phyloP scores from a whole-genome alignment of 1,139 yeast genomes.

The Hyphopichia wangnamkhiaoensis region DNA sequence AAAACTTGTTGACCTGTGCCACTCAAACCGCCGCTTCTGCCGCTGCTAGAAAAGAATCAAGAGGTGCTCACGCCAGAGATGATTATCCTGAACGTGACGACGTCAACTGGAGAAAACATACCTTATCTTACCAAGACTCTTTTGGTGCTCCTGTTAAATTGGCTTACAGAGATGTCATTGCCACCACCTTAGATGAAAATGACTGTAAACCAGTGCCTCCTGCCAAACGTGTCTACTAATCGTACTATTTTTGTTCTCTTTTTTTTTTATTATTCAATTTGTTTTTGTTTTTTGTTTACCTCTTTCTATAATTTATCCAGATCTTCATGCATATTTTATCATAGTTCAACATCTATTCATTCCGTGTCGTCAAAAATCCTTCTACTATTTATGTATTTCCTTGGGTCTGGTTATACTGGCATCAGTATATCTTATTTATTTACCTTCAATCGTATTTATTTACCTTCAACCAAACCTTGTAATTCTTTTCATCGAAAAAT shows the following conservation, averaged over 20 bases:
- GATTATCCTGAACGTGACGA: constrained; percentile 97
- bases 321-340: too few relatives aligned
- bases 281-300: too few relatives aligned
- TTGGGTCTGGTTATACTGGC: too few relatives aligned
- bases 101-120: constrained; percentile 96
- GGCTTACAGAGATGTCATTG: constrained; percentile 85
- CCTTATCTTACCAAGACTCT: constrained; percentile 84
- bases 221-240: constrained; percentile 86
- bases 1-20: constrained; percentile 96
- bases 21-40: constrained; percentile 95
- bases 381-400: too few relatives aligned
- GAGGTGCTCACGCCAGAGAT: constrained; percentile 99
- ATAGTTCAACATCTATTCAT: too few relatives aligned
- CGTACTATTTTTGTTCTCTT: not conserved
- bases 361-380: too few relatives aligned
- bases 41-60: constrained; percentile 92
- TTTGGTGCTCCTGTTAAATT: constrained; percentile 73
- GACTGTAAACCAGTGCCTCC: constrained; percentile 98
- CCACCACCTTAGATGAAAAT: constrained; percentile 79
- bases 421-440: too few relatives aligned
- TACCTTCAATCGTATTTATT: too few relatives aligned
- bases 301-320: not conserved
- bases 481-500: too few relatives aligned
- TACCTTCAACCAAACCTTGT: too few relatives aligned
- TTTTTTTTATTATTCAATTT: too few relatives aligned